A percentile compares a stretch with the other conserved stretches of the same genome.
These are phyloP conservation scores for Talaromyces albobiverticillius DNA, from an alignment of 2,329 filamentous ascomycete species.

Conservation along the genomic window DNA sequence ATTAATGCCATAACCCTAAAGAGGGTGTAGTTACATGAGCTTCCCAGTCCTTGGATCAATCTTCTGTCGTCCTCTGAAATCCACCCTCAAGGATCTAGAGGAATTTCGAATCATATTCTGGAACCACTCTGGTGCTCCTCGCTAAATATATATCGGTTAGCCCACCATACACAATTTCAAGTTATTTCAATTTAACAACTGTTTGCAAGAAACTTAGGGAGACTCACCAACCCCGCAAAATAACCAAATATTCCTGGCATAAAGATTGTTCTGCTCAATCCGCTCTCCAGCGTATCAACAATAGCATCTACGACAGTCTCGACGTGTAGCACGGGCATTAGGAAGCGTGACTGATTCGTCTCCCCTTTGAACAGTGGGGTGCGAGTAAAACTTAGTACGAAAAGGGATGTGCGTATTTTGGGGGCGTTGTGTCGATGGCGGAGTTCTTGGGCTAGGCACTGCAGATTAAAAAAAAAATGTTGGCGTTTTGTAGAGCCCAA, in stretches of 20 bases:
- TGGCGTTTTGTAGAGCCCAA: neutral
- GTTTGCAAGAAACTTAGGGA: neutral
- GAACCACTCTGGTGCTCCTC: slow-evolving; percentile 19
- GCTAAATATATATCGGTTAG: slow-evolving; percentile 9
- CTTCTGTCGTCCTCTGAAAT: slow-evolving; percentile 21
- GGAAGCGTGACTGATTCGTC: slow-evolving; percentile 22
- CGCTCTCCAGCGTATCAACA: slow-evolving; percentile 21
- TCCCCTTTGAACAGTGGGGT: slow-evolving; percentile 25
- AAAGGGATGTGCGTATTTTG: slow-evolving; percentile 21
- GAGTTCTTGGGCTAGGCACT: slow-evolving; percentile 17
- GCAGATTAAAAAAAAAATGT: neutral
- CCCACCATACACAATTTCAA: neutral
- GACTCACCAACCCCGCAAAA: slow-evolving; percentile 23
- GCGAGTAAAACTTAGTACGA: slow-evolving; percentile 23
- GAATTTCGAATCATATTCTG: slow-evolving; percentile 17
- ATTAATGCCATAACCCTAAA: too few species aligned
- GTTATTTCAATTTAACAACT: neutral
- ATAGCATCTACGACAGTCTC: slow-evolving; percentile 25
- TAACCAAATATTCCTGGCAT: slow-evolving; percentile 20
- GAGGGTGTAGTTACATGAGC: too few species aligned
- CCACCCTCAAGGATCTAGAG: slow-evolving; percentile 19
- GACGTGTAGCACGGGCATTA: slow-evolving; percentile 23
- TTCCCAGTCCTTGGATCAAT: slow-evolving; percentile 20
- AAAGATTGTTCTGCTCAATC: slow-evolving; percentile 18
- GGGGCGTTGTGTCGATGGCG: slow-evolving; percentile 2